Evolutionary conservation across 2,329 filamentous ascomycete genomes (phyloP), one percentile per base, ranked within the genome.

Genomic region (Ambrosiella cleistominuta): DNA sequence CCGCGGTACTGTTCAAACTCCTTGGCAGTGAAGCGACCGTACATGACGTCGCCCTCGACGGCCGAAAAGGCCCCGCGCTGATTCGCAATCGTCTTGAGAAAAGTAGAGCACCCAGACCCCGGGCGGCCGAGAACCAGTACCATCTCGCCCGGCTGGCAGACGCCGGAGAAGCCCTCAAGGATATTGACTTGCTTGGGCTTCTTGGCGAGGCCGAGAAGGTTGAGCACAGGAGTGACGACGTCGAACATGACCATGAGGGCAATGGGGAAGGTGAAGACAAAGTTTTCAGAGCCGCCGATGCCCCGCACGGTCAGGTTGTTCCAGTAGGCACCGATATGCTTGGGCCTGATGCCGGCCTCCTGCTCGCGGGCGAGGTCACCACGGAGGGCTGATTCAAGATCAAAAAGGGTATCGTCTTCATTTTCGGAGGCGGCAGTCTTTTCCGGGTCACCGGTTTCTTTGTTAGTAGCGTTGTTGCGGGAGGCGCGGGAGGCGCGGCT

Each of bases 91-190:
- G 78, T 74, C 68, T 83, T 84, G 57, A 86, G 74, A 63, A 86
- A 85, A 0, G 82, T 83, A 1, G 82, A 83, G 66, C 83, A 86
- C 35, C 83, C 83, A 0, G 79, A 82, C 0, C 87, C 87, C 0
- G 88, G 88, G 62, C 82, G 79, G 19, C 88, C 88, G 6, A 94
- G 74, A 0, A 94, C 88, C 1, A 94, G 74, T 0, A 91, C 78
- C 88, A 95, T 95, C 73, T 95, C 89, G 0, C 89, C 90, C 0
- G 88, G 86, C 62, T 83, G 82, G 59, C 81, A 80, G 1, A 86
- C 75, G 38, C 84, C 85, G 56, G 74, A 75, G 71, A 90, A 93
- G 62, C 79, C 74, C 61, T 87, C 76, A 27, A 95, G 70, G 51
- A 95, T 82, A 5, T 87, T 83, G 45, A 83, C 78, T 66, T 94